Conservation (phyloP, 2,329 filamentous ascomycete genomes). For the Pestalotiopsis sp. region DNA sequence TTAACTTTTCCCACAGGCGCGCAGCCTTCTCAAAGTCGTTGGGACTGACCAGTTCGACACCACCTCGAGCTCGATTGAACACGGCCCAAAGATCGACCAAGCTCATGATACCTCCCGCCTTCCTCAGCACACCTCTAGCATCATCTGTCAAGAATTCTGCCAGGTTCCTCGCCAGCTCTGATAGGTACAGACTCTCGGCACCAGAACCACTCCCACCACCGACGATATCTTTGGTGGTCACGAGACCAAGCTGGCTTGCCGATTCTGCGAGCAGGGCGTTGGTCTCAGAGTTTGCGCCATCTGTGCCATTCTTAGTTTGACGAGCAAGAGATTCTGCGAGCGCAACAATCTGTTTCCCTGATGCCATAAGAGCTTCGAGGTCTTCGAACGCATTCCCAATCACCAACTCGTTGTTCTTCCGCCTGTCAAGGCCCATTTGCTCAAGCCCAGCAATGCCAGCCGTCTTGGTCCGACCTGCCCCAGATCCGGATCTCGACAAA, state of each 20-base stretch:
- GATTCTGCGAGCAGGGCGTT: slow-evolving; percentile 78
- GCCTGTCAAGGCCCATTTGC: slow-evolving; percentile 77
- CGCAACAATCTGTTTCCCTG: slow-evolving; percentile 92
- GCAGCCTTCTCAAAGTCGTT: slow-evolving; percentile 90
- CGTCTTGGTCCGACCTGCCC: slow-evolving; percentile 50
- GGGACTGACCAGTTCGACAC: slow-evolving; percentile 91
- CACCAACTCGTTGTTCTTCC: slow-evolving; percentile 89
- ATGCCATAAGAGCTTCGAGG: slow-evolving; percentile 94
- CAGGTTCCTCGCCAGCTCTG: slow-evolving; percentile 79
- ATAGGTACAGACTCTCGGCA: slow-evolving; percentile 83
- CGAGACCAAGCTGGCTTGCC: slow-evolving; percentile 77
- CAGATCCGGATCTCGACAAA: slow-evolving; percentile 23
- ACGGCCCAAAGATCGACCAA: slow-evolving; percentile 91
- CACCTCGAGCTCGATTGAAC: slow-evolving; percentile 90
- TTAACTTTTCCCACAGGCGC: slow-evolving; percentile 82
- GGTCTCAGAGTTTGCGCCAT: slow-evolving; percentile 66
- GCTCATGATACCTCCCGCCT: slow-evolving; percentile 83
- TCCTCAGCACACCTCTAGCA: slow-evolving; percentile 71
- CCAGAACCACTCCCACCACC: slow-evolving; percentile 63
- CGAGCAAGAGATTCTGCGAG: slow-evolving; percentile 85
- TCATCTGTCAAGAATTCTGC: slow-evolving; percentile 91
- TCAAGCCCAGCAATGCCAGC: slow-evolving; percentile 93
- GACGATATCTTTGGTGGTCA: slow-evolving; percentile 95
- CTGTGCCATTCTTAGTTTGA: slow-evolving; percentile 57
- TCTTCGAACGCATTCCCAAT: slow-evolving; percentile 96